Conservation (phyloP, 352 stramenopile species). For the Thalassiosira mediterranea region DNA sequence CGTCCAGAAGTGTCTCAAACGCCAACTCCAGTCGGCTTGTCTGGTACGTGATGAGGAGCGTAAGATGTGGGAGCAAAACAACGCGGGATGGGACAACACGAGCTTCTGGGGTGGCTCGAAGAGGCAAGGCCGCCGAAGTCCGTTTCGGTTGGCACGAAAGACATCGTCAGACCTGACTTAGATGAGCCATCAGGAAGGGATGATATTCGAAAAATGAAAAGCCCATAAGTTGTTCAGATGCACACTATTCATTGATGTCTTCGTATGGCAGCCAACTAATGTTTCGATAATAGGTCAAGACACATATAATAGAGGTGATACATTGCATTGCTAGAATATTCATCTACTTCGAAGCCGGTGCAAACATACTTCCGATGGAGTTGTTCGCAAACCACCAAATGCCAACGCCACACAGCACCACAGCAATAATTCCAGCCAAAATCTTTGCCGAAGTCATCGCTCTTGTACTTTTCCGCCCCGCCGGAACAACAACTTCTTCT, state of each 20-base stretch:
- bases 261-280: not conserved
- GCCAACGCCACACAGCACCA: not conserved
- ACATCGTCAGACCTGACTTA: constrained; percentile 11
- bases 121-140: constrained; percentile 41
- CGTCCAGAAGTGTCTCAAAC: constrained; percentile 24
- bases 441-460: not conserved
- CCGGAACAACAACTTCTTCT: not conserved
- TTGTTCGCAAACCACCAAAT: not conserved
- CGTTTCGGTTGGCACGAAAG: constrained; percentile 30
- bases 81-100: constrained; percentile 32
- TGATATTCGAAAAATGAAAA: not conserved
- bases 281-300: not conserved
- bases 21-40: constrained; percentile 27
- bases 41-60: constrained; percentile 38
- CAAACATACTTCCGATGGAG: not conserved
- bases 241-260: not conserved
- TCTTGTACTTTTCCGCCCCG: not conserved
- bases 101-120: constrained; percentile 47
- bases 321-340: too few relatives aligned
- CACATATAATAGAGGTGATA: not conserved
- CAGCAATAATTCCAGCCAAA: not conserved
- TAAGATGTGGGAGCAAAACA: constrained; percentile 49
- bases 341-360: not conserved
- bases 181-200: not conserved
- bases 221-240: not conserved